Evolutionary conservation across 345 rosid species (phyloP), one percentile per base, ranked within the genome.

Genomic region (Arabis hirsuta): DNA sequence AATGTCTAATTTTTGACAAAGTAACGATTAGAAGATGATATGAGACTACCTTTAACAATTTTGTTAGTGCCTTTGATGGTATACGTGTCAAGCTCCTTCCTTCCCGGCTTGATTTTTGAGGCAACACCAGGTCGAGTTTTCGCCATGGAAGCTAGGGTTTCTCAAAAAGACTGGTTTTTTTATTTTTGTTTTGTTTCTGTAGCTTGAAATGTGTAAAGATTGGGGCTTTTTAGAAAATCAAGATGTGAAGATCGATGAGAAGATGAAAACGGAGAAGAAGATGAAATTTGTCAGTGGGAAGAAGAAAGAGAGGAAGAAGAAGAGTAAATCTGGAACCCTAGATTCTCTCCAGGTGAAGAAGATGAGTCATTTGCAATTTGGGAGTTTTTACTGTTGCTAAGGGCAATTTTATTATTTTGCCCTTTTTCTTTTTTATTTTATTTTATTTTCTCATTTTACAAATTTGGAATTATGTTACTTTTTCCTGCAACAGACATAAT

Each of bases 11-110:
- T 46, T 32, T 4, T 8, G 3, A 70, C 41, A 44, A 8, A 51
- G 55, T 56, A 36, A 7, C 12, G 44, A 48, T n/a, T 8, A 36
- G 5, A n/a, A 7, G 52, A 46, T 42, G 19, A 61, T 9, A 46
- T 14, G 47, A 44, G 50, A 57, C 48, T 72, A 88, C 96, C 83
- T 84, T 78, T 79, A 53, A 88, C 96, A 51, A 83, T 56, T 86
- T 88, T 90, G 86, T 73, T 88, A 78, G 90, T 88, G 82, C 91
- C 89, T 80, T 82, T 85, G 83, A 90, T 85, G 64, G 86, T 80
- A 76, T 88, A 88, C 4, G 91, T 82, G 44, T 90, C 96, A 3
- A 90, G 86, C 84, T 84, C 94, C 59, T 84, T 86, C 76, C 82
- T 88, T 2, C 84, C 90, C 7, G 94, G 81, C 66, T 90, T 90